phyloP scores from a whole-genome alignment of 192 early-diverging fungal species.

The Coemansia sp. region DNA sequence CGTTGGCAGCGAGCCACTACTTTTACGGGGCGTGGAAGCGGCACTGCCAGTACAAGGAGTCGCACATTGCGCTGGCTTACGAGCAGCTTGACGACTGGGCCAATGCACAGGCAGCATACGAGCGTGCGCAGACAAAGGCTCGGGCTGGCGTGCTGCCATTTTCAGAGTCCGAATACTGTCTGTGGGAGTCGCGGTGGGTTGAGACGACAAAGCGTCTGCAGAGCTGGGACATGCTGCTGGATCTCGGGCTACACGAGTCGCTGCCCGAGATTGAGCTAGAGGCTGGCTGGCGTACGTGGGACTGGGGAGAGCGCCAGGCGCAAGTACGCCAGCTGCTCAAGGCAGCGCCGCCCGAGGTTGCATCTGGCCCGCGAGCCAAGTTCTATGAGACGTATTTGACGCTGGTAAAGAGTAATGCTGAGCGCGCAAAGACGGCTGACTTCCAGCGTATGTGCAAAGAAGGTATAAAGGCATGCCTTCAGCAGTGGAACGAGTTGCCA shows the following conservation, averaged over 20 bases:
- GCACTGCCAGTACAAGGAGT: conserved; percentile 85
- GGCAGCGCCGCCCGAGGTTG: conserved; percentile 65
- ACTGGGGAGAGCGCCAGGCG: conserved; percentile 79
- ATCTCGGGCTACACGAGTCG: conserved; percentile 87
- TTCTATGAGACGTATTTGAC: conserved; percentile 87
- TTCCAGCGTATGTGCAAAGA: conserved; percentile 84
- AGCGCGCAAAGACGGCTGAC: conserved; percentile 58
- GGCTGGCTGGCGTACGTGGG: conserved; percentile 91
- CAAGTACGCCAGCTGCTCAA: conserved; percentile 66
- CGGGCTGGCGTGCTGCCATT: conserved; percentile 81
- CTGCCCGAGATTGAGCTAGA: conserved; percentile 86
- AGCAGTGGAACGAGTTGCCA: conserved; percentile 90
- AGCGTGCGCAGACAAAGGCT: conserved; percentile 90
- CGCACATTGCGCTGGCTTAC: conserved; percentile 92
- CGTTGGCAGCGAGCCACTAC: conserved; percentile 89
- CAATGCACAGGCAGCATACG: conserved; percentile 87
- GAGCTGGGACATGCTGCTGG: conserved; percentile 95
- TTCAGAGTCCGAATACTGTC: conserved; percentile 89
- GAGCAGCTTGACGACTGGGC: conserved; percentile 94
- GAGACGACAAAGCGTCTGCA: conserved; percentile 86
- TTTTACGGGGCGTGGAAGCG: conserved; percentile 91
- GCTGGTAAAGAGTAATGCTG: conserved; percentile 64
- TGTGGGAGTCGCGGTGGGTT: conserved; percentile 99
- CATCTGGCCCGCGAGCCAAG: conserved; percentile 64
- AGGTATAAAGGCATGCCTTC: conserved; percentile 80